Evolutionary conservation across 192 early-diverging fungal species (phyloP).

Genomic region (Coemansia sp.): DNA sequence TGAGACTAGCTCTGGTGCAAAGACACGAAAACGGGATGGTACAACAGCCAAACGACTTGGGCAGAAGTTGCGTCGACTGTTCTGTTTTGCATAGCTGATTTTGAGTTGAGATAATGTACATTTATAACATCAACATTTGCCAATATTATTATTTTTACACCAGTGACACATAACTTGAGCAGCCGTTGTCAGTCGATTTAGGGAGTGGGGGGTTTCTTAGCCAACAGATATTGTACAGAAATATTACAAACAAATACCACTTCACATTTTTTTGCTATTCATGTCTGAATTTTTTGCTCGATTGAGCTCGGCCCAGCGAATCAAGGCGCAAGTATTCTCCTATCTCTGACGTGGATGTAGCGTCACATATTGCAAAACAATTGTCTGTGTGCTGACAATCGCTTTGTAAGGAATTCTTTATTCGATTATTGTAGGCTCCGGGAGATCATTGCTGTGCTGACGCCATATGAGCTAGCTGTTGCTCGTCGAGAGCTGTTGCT

Average conservation of each 20-base stretch:
- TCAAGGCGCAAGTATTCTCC: conserved; percentile 2
- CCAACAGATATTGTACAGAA: background rate
- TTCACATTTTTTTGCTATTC: background rate
- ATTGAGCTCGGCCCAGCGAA: conserved; percentile 13
- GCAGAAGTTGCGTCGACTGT: conserved; percentile 13
- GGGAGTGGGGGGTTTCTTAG: background rate
- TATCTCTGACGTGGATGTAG: background rate
- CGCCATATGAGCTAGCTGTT: conserved; percentile 17
- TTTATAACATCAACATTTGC: background rate
- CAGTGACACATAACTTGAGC: conserved; percentile 1
- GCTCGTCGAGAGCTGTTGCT: conserved; percentile 13
- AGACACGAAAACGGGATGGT: background rate
- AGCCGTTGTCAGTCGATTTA: background rate
- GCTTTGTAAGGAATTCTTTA: background rate
- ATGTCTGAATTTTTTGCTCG: conserved; percentile 13
- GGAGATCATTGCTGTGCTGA: conserved; percentile 17
- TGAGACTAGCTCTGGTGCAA: conserved; percentile 10
- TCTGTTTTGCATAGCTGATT: conserved; percentile 21
- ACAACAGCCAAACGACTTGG: conserved; percentile 10
- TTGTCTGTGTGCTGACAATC: background rate
- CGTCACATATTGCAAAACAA: background rate
- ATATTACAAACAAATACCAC: background rate
- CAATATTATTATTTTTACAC: background rate
- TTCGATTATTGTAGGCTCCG: conserved; percentile 12
- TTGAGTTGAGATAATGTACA: background rate